Evolutionary conservation across 2,329 filamentous ascomycete genomes (phyloP), one percentile per base, ranked within the genome.

Genomic region (Sclerotinia minor): DNA sequence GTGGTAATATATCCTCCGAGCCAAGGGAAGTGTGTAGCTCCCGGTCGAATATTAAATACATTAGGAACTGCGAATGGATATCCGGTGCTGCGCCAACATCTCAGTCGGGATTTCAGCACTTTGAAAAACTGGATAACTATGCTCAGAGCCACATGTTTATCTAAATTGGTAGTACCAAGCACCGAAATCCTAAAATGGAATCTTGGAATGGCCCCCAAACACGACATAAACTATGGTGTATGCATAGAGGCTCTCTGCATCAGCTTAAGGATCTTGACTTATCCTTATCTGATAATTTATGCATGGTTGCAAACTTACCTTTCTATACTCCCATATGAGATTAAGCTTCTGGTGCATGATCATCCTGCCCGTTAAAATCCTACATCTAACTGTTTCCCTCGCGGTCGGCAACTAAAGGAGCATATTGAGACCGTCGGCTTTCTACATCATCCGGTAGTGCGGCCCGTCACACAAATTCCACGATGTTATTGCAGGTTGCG

Each of bases 211-310:
- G 5, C 45, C 32, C 29, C 32, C 26, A 45, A 21, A 26, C 29
- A 49, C 49, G 44, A 21, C 57, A 67, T 52, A 26, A 26, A 45
- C 26, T 38, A 63, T 21, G 7, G 7, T 38, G 3, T 54, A 67
- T 63, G 65, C 65, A 55, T 50, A 2, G 44, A 63, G 65, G 57
- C 65, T 63, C 47, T 26, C 21, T 54, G 47, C 65, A 65, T 63
- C 58, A 47, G 26, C 29, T 35, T 32, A 29, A 38, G 32, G 32
- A 50, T 38, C 32, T 21, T 61, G n/a, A 45, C 21, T 53, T 26
- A 35, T 63, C 35, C 41, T 58, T 38, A 65, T 44, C 52, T 38
- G 24, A 66, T 61, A 13, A 45, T 41, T 21, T 35, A 52, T 53
- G 45, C 35, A 15, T 52, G 19, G 49, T 54, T 44, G 21, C 65